A percentile compares a stretch with the other conserved stretches of the same genome.
These are phyloP conservation scores for Colletotrichum australisinense DNA, from an alignment of 2,329 filamentous ascomycete genomes.

Conservation along the genomic window DNA sequence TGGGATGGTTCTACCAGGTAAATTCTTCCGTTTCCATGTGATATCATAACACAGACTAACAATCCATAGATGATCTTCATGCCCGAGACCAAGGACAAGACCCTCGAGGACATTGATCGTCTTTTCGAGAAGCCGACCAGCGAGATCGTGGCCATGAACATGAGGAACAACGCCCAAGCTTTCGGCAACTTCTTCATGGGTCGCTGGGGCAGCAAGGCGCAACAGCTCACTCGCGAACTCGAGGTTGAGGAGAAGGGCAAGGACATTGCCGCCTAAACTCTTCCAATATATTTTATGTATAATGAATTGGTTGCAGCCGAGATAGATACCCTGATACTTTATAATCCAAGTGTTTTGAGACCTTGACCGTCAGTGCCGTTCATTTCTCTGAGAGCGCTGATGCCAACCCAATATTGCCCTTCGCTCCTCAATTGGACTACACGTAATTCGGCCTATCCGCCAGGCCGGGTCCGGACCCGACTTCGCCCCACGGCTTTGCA, in stretches of 20 bases:
- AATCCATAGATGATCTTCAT: constrained; percentile 71
- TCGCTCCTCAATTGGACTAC: not conserved
- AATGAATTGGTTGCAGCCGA: not conserved
- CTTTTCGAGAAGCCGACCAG: constrained; percentile 73
- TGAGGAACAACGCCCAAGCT: constrained; percentile 33
- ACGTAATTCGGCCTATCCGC: not conserved
- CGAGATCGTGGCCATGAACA: constrained; percentile 71
- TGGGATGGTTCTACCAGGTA: constrained; percentile 77
- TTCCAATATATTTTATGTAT: not conserved
- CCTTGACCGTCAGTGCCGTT: not conserved
- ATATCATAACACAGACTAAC: not conserved
- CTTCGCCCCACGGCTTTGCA: not conserved
- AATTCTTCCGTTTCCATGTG: not conserved
- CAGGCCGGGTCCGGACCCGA: not conserved
- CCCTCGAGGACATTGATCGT: constrained; percentile 77
- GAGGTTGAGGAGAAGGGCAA: constrained; percentile 8
- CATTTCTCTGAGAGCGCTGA: not conserved
- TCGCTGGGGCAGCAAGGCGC: not conserved
- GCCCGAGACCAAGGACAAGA: constrained; percentile 78
- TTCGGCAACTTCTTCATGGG: constrained; percentile 16
- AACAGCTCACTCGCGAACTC: not conserved
- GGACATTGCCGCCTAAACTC: not conserved
- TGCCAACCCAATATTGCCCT: not conserved
- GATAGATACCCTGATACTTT: constrained; percentile 11
- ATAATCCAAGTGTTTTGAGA: not conserved